phyloP scores from a whole-genome alignment of 2,329 filamentous ascomycete species.

The Graphilbum ipis-grandicollis region DNA sequence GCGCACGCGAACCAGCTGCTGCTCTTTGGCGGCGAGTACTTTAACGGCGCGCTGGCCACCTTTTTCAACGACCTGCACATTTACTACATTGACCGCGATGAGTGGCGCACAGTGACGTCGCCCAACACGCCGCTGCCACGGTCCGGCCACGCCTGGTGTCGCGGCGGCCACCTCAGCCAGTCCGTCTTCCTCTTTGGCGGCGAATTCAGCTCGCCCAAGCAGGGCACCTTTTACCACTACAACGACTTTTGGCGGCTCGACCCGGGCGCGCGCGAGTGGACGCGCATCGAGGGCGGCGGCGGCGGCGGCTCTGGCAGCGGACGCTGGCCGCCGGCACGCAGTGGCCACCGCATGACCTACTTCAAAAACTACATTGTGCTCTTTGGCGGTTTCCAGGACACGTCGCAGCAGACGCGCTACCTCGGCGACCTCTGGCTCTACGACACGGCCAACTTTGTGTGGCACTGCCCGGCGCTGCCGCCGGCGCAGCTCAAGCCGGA shows the following conservation, averaged over 20 bases:
- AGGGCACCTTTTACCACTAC: conserved; percentile 98
- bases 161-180: conserved; percentile 63
- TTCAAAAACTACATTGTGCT: conserved; percentile 95
- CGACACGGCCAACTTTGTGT: conserved; percentile 72
- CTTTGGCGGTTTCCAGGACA: conserved; percentile 95
- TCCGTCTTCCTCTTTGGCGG: conserved; percentile 87
- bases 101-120: conserved; percentile 80
- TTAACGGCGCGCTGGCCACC: conserved; percentile 72
- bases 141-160: conserved; percentile 87
- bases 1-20: conserved; percentile 76
- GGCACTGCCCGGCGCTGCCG: conserved; percentile 62
- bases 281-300: conserved; percentile 53
- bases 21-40: conserved; percentile 89
- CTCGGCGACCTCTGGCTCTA: conserved; percentile 90
- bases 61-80: conserved; percentile 52
- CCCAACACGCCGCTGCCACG: conserved; percentile 84
- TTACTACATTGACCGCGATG: conserved; percentile 65
- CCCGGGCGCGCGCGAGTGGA: conserved; percentile 74
- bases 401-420: conserved; percentile 86
- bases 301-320: not conserved
- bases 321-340: conserved; percentile 59
- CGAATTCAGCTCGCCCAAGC: conserved; percentile 91
- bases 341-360: conserved; percentile 89
- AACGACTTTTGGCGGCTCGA: conserved; percentile 96
- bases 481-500: conserved; percentile 76